Base-by-base conservation (phyloP, 2,329 filamentous ascomycete species). In the Colletotrichum salicis region DNA sequence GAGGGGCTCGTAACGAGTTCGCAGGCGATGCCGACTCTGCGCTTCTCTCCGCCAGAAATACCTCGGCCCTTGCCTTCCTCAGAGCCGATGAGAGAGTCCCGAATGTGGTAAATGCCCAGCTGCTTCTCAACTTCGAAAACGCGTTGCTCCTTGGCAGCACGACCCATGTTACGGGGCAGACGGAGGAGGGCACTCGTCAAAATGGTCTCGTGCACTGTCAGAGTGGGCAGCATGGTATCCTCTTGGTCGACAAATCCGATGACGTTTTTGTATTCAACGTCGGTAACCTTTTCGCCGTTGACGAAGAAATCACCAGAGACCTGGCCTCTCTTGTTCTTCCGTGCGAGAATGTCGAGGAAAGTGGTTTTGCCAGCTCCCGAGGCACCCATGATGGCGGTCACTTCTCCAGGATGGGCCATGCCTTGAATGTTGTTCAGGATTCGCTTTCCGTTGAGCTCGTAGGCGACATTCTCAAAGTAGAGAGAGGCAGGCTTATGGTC, bases 211-310 rank as follows among this genome's bases (percentile, higher is more conserved):
- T 99, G 96, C 10, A 99, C 96, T 0, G 96, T 99, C 76, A 99
- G 86, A 0, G 96, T 99, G 0, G 96, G 92, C 55, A 99, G 87
- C 91, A 99, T 96, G 5, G 96, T 97, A 79, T 99, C 96, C 79
- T 99, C 96, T 83, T 99, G 96, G 77, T 99, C 96, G 52, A 99
- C 96, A 77, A 98, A 99, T 27, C 97, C 96, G 75, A 98, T 93
- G 63, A 98, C 94, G 73, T 91, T 95, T 79, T 93, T 94, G 84
- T 96, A 99, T 74, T 98, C 94, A 35, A 89, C 82, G 79, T 98
- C 94, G 37, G 86, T 87, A 48, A 98, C 91, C 80, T 94, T 96
- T 80, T 98, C 94, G 41, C 96, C 97, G 76, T 98, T 98, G 78
- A 99, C 91, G 77, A 92, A 96, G 77, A 98, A 97, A 71, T 96